These are phyloP conservation scores for Vanrija sp. DNA, from an alignment of 1,284 basidiomycete species.

Conservation along the genomic window DNA sequence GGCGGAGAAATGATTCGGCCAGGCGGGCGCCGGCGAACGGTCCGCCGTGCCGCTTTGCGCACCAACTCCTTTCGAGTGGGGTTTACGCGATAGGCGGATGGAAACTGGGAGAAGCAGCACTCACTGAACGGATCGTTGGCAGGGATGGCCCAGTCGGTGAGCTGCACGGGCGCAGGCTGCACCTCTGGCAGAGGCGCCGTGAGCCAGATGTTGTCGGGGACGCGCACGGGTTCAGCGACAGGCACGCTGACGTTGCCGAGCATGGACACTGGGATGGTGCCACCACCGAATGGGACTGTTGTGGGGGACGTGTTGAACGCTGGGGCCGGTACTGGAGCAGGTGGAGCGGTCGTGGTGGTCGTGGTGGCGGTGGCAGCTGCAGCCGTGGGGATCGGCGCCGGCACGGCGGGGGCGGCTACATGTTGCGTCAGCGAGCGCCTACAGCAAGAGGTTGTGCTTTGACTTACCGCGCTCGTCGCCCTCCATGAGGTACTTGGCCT, in stretches of 20 bases:
- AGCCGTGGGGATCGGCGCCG: neutral
- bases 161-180: conserved; percentile 3
- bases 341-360: conserved; percentile 9
- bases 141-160: conserved; percentile 13
- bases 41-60: no score
- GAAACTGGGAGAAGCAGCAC: neutral
- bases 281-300: conserved; percentile 5
- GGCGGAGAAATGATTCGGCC: no score
- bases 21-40: no score
- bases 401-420: neutral
- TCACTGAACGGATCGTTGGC: conserved; percentile 19
- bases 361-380: conserved; percentile 1
- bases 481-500: conserved; percentile 93
- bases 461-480: conserved; percentile 80
- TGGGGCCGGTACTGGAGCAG: conserved; percentile 4
- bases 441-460: neutral
- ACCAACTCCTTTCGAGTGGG: no score
- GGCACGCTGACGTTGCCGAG: conserved; percentile 6
- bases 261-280: conserved; percentile 16
- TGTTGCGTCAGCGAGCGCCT: neutral
- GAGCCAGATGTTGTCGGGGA: conserved; percentile 25
- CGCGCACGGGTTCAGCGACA: conserved; percentile 11
- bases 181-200: conserved; percentile 19
- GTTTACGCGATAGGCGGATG: neutral
- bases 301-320: neutral